Base-by-base conservation (phyloP, 768 basidiomycete species). In the Paxillus ammoniavirescens region DNA sequence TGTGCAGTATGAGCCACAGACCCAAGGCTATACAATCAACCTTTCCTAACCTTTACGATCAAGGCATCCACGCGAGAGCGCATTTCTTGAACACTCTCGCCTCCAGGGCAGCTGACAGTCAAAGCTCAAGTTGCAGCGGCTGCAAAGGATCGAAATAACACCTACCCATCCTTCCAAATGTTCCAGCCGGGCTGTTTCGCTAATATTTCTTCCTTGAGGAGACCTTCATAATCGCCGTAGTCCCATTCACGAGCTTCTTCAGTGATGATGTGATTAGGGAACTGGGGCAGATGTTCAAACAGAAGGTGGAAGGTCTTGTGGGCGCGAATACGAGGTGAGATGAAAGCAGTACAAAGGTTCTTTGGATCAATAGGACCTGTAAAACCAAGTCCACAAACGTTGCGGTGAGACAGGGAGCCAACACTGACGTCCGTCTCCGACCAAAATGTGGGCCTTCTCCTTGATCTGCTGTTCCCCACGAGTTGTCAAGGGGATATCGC, bases 151-250 rank as follows among this genome's bases (percentile, higher is more conserved):
- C 21, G 38, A 38, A 37, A 44, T 9, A 6, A 26, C 26, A 70
- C 76, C 35, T 66, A 87, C 87, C 91, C 93, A 63, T 94, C 88
- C 38, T 69, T 78, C 91, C 92, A 96, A 61, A 95, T 93, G n/a
- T 67, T 62, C 93, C 93, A 98, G 33, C 64, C 67, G 4, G 79
- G 74, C 47, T 74, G 79, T 52, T 73, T 77, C 46, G 76, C 77
- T 56, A 83, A 74, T 61, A 96, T 96, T 61, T 96, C 90, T n/a
- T 82, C 73, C n/a, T 85, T 75, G 26, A 79, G 67, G 40, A 94
- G 80, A 5, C 93, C 94, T 66, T 96, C 94, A 64, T 91, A 97
- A 8, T 90, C 82, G 9, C 95, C 90, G 65, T 96, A 96, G 63
- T 96, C 89, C 92, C 92, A 95, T 67, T 95, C 93, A 41, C 83